Base-by-base conservation (phyloP, 306 rosid genomes). In the Bauhinia variegata region DNA sequence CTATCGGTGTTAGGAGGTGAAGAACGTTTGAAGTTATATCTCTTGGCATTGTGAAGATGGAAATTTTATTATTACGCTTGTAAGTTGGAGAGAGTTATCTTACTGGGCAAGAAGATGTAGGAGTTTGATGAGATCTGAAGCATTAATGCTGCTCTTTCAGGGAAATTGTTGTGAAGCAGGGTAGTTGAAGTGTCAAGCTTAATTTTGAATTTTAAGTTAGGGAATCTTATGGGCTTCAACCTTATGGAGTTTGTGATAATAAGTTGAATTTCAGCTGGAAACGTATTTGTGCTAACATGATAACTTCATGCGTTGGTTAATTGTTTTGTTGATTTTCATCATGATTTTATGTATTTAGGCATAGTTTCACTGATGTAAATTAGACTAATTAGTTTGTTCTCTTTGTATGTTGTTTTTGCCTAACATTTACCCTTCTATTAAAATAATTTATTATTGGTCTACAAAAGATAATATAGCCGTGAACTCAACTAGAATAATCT, bases 401-500 rank as follows among this genome's bases (percentile, higher is more conserved):
- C 10, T 42, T 44, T 42, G 19, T 30, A 28, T 70, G 33, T 32
- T 52, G 33, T 18, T 51, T 56, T n/a, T 60, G 57, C 10, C 23
- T 17, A 13, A n/a, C 13, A 11, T 55, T 28, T 15, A 42, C 28
- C 58, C 54, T 13, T 31, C 10, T 59, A 71, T 39, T 23, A 52
- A 68, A 54, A 42, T 55, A 13, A 6, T 17, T 42, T 10, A 7
- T n/a, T n/a, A n/a, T 47, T 12, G 12, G 16, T 60, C 13, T 12
- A 53, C 16, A 4, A 37, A 41, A 64, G 62, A 58, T 49, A 30
- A 33, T 66, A 52, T 8, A n/a, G 57, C 17, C 51, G 53, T 72
- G 13, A 41, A 56, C 33, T 50, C 65, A 5, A 41, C 46, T 50
- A 31, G 52, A 65, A 51, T 56, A 57, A 60, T 54, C 58, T 67